phyloP scores from a whole-genome alignment of 257 asterid species.

The Solanum peruvianum region DNA sequence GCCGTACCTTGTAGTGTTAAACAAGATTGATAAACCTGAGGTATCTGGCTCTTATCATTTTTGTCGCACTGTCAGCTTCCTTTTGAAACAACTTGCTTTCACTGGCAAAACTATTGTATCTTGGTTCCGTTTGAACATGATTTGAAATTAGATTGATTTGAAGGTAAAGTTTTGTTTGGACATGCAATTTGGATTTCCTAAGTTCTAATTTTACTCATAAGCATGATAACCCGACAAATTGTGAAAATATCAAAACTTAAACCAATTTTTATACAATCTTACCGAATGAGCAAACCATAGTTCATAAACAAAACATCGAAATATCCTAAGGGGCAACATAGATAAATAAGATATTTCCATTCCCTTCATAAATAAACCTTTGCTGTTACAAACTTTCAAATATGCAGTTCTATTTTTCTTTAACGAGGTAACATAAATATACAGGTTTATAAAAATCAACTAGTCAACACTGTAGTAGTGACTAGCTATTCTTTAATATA shows the following conservation, averaged over 20 bases:
- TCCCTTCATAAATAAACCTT: not conserved
- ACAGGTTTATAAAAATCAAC: not conserved
- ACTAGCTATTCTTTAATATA: not conserved
- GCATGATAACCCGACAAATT: not conserved
- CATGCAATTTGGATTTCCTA: not conserved
- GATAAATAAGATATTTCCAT: not conserved
- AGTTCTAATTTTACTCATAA: not conserved
- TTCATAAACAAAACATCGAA: not conserved
- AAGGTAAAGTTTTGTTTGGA: not conserved
- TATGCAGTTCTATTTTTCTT: too few relatives aligned
- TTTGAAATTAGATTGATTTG: not conserved
- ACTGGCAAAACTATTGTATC: not conserved
- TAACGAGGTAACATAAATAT: not conserved
- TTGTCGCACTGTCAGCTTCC: not conserved
- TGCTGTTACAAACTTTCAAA: not conserved
- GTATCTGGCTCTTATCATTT: conserved; percentile 18
- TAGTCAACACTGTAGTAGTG: not conserved
- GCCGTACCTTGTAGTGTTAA: conserved; percentile 77
- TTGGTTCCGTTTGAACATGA: not conserved
- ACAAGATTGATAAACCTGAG: conserved; percentile 83
- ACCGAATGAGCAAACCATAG: not conserved
- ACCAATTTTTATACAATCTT: not conserved
- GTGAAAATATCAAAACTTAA: not conserved
- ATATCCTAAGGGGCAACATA: not conserved
- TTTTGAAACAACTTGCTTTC: not conserved